Percentiles rank a stretch among this genome's conserved stretches.
Conservation (phyloP, 169 alveolate species). For the Prorocentrum cordatum region DNA sequence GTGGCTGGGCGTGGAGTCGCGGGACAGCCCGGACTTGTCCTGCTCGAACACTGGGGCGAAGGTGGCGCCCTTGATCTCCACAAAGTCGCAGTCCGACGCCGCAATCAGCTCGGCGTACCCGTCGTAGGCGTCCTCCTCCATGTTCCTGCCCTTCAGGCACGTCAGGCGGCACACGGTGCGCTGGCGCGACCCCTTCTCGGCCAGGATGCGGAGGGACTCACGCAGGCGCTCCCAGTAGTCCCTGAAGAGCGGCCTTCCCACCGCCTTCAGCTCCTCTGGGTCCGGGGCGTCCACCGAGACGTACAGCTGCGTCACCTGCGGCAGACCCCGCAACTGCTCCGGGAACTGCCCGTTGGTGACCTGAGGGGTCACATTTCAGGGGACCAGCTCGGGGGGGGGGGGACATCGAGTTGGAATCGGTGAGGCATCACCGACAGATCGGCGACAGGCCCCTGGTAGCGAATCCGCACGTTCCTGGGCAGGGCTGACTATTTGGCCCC, state of each 20-base stretch:
- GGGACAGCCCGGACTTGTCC: no score
- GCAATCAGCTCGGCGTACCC: conserved; percentile 78
- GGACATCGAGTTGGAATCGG: no score
- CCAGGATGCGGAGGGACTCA: conserved; percentile 76
- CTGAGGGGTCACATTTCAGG: no score
- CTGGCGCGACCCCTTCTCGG: conserved; percentile 74
- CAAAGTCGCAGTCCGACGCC: conserved; percentile 80
- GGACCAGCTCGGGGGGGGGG: no score
- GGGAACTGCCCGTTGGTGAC: conserved; percentile 85
- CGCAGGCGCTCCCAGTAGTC: conserved; percentile 84
- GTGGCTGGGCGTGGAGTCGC: no score
- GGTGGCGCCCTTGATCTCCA: conserved; percentile 85
- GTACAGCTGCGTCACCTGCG: conserved; percentile 78
- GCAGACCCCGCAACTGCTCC: conserved; percentile 72
- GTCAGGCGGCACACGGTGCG: conserved; percentile 79
- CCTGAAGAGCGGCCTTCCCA: conserved; percentile 81
- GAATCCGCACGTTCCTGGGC: no score
- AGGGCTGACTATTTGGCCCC: no score
- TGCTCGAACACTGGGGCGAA: no score
- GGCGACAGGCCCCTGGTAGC: no score
- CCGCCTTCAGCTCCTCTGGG: not conserved
- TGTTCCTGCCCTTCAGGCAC: conserved; percentile 77
- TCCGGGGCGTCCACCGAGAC: conserved; percentile 72
- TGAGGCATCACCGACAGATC: no score
- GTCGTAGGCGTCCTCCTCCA: conserved; percentile 66